Evolutionary conservation across 2,329 filamentous ascomycete genomes (phyloP).

Genomic region (Canariomyces notabilis): DNA sequence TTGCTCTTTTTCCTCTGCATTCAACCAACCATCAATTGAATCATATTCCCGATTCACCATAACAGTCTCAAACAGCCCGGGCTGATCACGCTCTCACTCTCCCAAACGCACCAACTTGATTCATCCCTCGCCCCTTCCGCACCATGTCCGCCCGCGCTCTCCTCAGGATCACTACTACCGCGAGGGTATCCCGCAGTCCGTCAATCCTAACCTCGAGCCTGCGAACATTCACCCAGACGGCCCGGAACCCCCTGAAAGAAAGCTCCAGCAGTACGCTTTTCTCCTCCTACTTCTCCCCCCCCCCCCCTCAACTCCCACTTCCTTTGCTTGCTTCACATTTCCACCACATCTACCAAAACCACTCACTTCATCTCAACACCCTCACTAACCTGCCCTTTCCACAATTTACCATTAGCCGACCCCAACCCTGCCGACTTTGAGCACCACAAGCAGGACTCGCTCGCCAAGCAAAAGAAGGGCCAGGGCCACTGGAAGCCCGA

Average conservation of each 20-base stretch:
- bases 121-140: too few species aligned
- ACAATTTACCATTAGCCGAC: conserved; percentile 21
- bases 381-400: neutral
- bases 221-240: conserved; percentile 13
- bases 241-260: conserved; percentile 18
- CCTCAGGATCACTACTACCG: conserved; percentile 9
- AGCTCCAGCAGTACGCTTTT: conserved; percentile 14
- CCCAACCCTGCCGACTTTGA: conserved; percentile 40
- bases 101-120: neutral
- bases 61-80: too few species aligned
- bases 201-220: neutral
- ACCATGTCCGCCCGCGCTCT: conserved; percentile 15
- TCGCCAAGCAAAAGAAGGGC: conserved; percentile 64
- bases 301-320: neutral
- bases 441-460: conserved; percentile 55
- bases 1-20: too few species aligned
- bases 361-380: too few species aligned
- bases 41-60: conserved; percentile 2
- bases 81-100: too few species aligned
- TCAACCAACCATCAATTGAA: too few species aligned
- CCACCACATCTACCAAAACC: neutral
- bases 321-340: neutral
- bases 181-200: conserved; percentile 3
- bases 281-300: conserved; percentile 1
- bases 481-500: conserved; percentile 71